phyloP scores from a whole-genome alignment of 108 stramenopile genomes.

The Asterionellopsis glacialis region DNA sequence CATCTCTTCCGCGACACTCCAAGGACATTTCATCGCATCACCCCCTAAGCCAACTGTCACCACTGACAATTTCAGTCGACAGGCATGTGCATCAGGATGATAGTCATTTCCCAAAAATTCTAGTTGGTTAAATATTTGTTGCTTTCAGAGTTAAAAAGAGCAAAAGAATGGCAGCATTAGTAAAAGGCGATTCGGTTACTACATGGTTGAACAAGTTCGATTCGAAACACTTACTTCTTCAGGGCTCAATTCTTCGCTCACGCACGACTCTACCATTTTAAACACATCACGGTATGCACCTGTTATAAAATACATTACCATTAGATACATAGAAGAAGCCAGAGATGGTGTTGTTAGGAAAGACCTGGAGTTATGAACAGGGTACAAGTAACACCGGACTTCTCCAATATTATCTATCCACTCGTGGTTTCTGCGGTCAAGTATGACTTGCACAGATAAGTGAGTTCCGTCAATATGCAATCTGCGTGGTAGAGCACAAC shows the following conservation, averaged over 20 bases:
- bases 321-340: slow-evolving; percentile 95
- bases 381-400: slow-evolving; percentile 95
- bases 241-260: slow-evolving; percentile 87
- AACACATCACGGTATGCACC: slow-evolving; percentile 94
- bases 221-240: slow-evolving; percentile 74
- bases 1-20: slow-evolving; percentile 88
- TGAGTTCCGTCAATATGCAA: slow-evolving; percentile 76
- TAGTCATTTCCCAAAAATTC: slow-evolving; percentile 91
- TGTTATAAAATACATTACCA: slow-evolving; percentile 95
- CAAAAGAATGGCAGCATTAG: not conserved
- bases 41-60: slow-evolving; percentile 85
- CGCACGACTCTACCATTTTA: slow-evolving; percentile 95
- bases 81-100: slow-evolving; percentile 96
- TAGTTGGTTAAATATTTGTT: slow-evolving; percentile 90
- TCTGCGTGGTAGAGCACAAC: slow-evolving; percentile 86
- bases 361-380: slow-evolving; percentile 91
- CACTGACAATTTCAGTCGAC: slow-evolving; percentile 88
- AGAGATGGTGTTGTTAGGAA: slow-evolving; percentile 92
- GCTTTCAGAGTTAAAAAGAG: slow-evolving; percentile 17
- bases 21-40: slow-evolving; percentile 87
- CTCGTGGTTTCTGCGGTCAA: slow-evolving; percentile 90
- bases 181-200: not conserved
- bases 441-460: slow-evolving; percentile 86
- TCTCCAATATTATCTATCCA: slow-evolving; percentile 97
- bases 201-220: not conserved